These are phyloP conservation scores for Glomus cerebriforme DNA, from an alignment of 192 early-diverging fungal species.

Conservation along the genomic window DNA sequence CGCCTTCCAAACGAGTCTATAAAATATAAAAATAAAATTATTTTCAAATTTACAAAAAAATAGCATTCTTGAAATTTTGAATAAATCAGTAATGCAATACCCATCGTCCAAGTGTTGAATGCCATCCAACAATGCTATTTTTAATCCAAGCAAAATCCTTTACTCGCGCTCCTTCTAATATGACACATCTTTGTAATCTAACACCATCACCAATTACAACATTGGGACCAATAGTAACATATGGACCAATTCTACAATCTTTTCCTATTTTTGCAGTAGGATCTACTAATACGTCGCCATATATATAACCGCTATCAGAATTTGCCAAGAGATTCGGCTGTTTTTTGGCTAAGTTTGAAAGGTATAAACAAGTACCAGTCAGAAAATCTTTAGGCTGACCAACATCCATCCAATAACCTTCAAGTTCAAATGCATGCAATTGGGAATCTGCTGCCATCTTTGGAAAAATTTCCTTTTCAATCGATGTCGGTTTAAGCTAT, in stretches of 20 bases:
- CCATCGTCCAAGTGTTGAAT: conserved; percentile 94
- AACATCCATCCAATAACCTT: conserved; percentile 99
- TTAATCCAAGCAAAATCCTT: conserved; percentile 92
- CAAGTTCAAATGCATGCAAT: conserved; percentile 91
- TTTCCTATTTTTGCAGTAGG: conserved; percentile 91
- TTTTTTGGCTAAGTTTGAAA: conserved; percentile 78
- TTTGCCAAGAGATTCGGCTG: conserved; percentile 71
- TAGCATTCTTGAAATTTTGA: background rate
- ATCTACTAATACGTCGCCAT: conserved; percentile 88
- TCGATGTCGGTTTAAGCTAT: conserved; percentile 91
- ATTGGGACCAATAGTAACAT: conserved; percentile 94
- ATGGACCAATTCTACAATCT: conserved; percentile 96
- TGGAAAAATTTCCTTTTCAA: conserved; percentile 98
- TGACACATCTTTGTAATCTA: conserved; percentile 82
- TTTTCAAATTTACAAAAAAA: conserved; percentile 9
- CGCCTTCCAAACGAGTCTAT: conserved; percentile 83
- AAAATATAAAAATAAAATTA: conserved; percentile 9
- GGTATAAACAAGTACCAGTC: conserved; percentile 92
- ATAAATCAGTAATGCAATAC: conserved; percentile 34
- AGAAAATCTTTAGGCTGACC: conserved; percentile 99
- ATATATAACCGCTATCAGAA: conserved; percentile 65
- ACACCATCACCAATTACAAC: conserved; percentile 94
- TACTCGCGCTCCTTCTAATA: conserved; percentile 82
- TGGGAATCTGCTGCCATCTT: conserved; percentile 82
- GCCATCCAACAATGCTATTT: conserved; percentile 93